phyloP scores from a whole-genome alignment of 2,329 filamentous ascomycete genomes.

The Neopestalotiopsis sp. region DNA sequence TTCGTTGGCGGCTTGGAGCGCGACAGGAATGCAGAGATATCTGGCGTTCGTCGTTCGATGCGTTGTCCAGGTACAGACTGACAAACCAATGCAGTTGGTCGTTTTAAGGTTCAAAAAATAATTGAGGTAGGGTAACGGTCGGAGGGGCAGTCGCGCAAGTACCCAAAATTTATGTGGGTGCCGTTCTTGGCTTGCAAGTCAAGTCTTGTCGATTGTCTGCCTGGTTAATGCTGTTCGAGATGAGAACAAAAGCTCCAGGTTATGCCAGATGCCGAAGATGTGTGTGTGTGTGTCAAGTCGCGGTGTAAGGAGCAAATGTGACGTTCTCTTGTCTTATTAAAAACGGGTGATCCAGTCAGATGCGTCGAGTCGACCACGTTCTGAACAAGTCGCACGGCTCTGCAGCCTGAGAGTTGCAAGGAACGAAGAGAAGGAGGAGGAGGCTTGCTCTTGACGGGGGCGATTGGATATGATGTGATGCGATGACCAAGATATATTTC shows the following conservation, averaged over 20 bases:
- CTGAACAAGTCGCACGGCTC: neutral
- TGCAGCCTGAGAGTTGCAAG: slow-evolving; percentile 2
- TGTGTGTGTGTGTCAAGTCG: slow-evolving; percentile 3
- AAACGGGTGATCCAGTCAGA: slow-evolving; percentile 17
- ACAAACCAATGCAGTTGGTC: neutral
- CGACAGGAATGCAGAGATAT: neutral
- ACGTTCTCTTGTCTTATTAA: slow-evolving; percentile 10
- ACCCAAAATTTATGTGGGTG: slow-evolving; percentile 7
- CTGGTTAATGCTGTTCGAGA: slow-evolving; percentile 6
- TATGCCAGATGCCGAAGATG: slow-evolving; percentile 18
- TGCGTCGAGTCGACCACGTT: slow-evolving; percentile 16
- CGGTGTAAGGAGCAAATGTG: slow-evolving; percentile 13
- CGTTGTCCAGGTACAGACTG: neutral
- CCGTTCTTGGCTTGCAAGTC: neutral
- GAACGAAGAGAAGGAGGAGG: neutral
- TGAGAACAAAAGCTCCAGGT: neutral
- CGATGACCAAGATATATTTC: slow-evolving; percentile 1
- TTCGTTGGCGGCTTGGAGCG: neutral
- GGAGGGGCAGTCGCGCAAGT: slow-evolving; percentile 1
- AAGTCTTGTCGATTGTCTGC: slow-evolving; percentile 1
- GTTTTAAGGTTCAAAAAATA: slow-evolving; percentile 3
- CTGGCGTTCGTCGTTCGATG: slow-evolving; percentile 7
- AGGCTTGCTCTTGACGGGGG: neutral
- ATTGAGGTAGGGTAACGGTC: slow-evolving; percentile 1
- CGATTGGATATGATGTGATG: neutral